A percentile compares a stretch with the other conserved stretches of the same genome.
Evolutionary conservation across 306 rosid genomes (phyloP).

Genomic region (Dalbergia oliveri): DNA sequence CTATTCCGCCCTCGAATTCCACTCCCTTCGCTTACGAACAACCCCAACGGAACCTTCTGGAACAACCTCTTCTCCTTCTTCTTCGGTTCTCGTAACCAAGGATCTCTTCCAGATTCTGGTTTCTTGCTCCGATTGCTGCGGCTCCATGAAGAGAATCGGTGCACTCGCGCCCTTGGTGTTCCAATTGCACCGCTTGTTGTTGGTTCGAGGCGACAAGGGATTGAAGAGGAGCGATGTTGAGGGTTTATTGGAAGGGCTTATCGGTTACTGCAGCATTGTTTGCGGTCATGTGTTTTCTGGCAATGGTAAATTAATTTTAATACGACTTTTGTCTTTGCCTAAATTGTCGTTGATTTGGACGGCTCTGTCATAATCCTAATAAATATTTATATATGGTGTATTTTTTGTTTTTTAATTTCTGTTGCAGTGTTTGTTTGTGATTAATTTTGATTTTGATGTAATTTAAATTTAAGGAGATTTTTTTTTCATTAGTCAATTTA

Average conservation of each 20-base stretch:
- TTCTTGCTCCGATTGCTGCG: constrained; percentile 55
- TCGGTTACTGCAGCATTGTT: constrained; percentile 66
- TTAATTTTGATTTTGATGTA: too few relatives aligned
- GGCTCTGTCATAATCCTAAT: too few relatives aligned
- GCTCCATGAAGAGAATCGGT: constrained; percentile 57
- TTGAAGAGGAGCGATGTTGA: constrained; percentile 49
- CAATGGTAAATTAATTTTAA: not conserved
- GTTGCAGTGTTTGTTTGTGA: too few relatives aligned
- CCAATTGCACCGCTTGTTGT: constrained; percentile 49
- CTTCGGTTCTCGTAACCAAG: constrained; percentile 24
- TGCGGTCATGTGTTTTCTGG: constrained; percentile 49
- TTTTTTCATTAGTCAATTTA: too few relatives aligned
- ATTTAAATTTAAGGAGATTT: too few relatives aligned
- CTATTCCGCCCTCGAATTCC: constrained; percentile 69
- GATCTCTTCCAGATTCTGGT: constrained; percentile 63
- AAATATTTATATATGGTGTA: too few relatives aligned
- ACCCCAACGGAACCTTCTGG: constrained; percentile 26
- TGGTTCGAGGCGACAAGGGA: constrained; percentile 2
- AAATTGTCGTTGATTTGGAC: too few relatives aligned
- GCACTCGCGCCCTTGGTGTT: constrained; percentile 68
- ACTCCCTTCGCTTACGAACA: constrained; percentile 36
- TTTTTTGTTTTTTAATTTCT: too few relatives aligned
- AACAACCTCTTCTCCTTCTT: not conserved
- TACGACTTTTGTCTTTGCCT: too few relatives aligned
- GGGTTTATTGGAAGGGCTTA: constrained; percentile 61